phyloP scores from a whole-genome alignment of 805 yeast genomes.

The Priceomyces castillae region DNA sequence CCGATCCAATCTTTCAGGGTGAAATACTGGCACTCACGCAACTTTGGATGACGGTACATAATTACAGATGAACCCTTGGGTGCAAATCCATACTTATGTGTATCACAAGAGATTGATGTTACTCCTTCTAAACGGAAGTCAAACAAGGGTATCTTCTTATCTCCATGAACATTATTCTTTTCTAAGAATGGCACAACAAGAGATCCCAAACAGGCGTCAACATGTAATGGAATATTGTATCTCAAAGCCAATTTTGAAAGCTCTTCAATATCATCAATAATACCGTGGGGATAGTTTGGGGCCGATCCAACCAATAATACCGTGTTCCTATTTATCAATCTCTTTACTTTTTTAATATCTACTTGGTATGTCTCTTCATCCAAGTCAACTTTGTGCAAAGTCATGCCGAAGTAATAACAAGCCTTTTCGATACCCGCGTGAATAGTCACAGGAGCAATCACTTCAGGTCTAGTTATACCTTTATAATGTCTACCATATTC shows the following conservation, averaged over 20 bases:
- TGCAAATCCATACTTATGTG: conserved; percentile 98
- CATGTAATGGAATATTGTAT: conserved; percentile 82
- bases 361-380: conserved; percentile 68
- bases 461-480: conserved; percentile 72
- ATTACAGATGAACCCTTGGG: conserved; percentile 94
- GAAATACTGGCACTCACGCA: conserved; percentile 82
- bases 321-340: conserved; percentile 74
- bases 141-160: conserved; percentile 49
- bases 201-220: conserved; percentile 94
- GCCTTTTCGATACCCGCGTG: conserved; percentile 98
- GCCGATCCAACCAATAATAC: conserved; percentile 89
- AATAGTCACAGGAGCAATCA: conserved; percentile 82
- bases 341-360: conserved; percentile 57
- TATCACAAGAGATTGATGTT: conserved; percentile 98
- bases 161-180: conserved; percentile 51
- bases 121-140: conserved; percentile 87
- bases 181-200: conserved; percentile 80
- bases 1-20: conserved; percentile 86
- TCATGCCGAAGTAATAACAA: conserved; percentile 84
- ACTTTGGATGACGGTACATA: conserved; percentile 71
- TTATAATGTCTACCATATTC: conserved; percentile 59
- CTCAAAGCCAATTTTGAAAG: conserved; percentile 63
- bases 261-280: conserved; percentile 81
- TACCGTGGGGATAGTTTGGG: conserved; percentile 96
- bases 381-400: conserved; percentile 73